Evolutionary conservation across 768 basidiomycete genomes (phyloP), one percentile per base, ranked within the genome.

Genomic region (Tylopilus intermedius): DNA sequence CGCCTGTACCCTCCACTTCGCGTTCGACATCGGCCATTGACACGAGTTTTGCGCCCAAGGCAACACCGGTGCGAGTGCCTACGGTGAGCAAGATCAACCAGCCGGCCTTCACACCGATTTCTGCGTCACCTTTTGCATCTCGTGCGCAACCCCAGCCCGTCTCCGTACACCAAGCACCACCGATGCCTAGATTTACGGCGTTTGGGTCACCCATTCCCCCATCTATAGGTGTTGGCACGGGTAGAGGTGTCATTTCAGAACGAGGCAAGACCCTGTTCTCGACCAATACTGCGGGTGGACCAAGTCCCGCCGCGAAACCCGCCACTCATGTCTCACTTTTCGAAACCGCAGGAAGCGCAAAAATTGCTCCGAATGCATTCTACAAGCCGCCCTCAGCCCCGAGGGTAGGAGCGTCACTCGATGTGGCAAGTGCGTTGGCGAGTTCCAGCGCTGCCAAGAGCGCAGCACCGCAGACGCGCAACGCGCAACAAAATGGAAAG

Each of bases 291-390:
- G 26, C 8, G 1, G 30, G 54, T 24, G 54, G 38, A 15, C 24
- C 48, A 5, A 53, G 55, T 41, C 33, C 40, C 6, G 5, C 32
- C n/a, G 29, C 22, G 47, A 58, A 59, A 45, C 37, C 49, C 9
- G 27, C 38, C 21, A 24, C 56, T 2, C 53, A 46, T 62, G 33
- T 66, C 49, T 64, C 64, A 13, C 53, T 74, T 2, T 80, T 83
- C 50, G 72, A 75, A 7, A 74, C 76, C 2, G 48, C 61, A 2
- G 73, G 74, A 15, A 76, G 74, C 24, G 83, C 85, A 1, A 77
- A 76, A 46, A 72, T 71, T 30, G 74, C 76, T 8, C 75, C 72
- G 22, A 88, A 88, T 56, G 86, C 86, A 4, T 88, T 88, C 63
- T 88, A 81, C 61, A 73, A 77, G 35, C 84, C 82, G 0, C 76